Evolutionary conservation across 495 filamentous ascomycete species (phyloP).

Genomic region (Lindgomyces ingoldianus): DNA sequence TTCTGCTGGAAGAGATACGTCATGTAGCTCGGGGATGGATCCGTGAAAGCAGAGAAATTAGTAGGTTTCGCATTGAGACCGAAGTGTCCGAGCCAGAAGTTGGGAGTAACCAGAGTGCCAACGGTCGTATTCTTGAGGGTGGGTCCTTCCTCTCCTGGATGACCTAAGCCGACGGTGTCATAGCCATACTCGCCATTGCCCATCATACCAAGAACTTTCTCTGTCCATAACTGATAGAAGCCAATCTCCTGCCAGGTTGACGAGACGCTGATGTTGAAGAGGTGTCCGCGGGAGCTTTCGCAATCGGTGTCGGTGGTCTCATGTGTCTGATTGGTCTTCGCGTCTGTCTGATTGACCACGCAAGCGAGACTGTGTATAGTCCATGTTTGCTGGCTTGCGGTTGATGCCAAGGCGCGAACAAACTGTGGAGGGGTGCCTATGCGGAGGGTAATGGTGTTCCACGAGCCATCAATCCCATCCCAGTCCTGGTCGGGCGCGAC

Average conservation of each 20-base stretch:
- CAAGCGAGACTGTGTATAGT: slow-evolving; percentile 44
- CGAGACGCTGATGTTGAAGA: slow-evolving; percentile 33
- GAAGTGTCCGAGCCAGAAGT: slow-evolving; percentile 58
- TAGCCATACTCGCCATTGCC: slow-evolving; percentile 52
- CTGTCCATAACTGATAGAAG: slow-evolving; percentile 37
- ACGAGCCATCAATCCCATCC: slow-evolving; percentile 57
- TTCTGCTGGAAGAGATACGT: slow-evolving; percentile 51
- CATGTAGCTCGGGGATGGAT: slow-evolving; percentile 54
- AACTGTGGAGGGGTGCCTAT: slow-evolving; percentile 54
- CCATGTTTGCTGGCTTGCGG: slow-evolving; percentile 50
- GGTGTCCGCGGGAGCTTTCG: slow-evolving; percentile 26
- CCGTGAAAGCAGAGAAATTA: slow-evolving; percentile 52
- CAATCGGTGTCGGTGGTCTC: slow-evolving; percentile 11
- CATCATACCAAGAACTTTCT: slow-evolving; percentile 45
- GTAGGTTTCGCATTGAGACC: slow-evolving; percentile 55
- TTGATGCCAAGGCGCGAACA: slow-evolving; percentile 52
- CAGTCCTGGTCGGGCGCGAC: slow-evolving; percentile 46
- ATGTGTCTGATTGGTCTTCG: slow-evolving; percentile 13
- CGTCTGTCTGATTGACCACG: slow-evolving; percentile 23
- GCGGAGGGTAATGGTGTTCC: slow-evolving; percentile 54
- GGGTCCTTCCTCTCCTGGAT: slow-evolving; percentile 46
- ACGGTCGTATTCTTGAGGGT: slow-evolving; percentile 52
- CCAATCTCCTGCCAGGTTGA: slow-evolving; percentile 38
- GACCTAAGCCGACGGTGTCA: slow-evolving; percentile 56
- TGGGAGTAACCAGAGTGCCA: slow-evolving; percentile 48